These are phyloP conservation scores for Pilatotrama ljubarskyi DNA, from an alignment of 768 basidiomycete species.

Conservation along the genomic window DNA sequence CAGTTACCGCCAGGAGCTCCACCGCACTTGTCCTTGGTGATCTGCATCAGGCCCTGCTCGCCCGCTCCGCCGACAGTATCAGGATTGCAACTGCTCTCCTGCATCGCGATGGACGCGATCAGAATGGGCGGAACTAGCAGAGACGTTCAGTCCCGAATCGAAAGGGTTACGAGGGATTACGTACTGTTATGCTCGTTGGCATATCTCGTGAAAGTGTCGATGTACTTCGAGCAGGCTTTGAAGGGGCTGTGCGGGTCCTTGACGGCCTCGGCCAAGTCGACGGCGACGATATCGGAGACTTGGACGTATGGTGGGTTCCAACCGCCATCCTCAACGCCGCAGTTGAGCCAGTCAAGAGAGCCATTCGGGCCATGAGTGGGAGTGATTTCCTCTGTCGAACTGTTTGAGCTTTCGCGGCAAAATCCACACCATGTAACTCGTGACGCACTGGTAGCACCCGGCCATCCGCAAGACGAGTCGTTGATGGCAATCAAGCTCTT, in stretches of 20 bases:
- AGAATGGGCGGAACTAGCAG: slow-evolving; percentile 67
- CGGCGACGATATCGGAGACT: slow-evolving; percentile 50
- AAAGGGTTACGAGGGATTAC: slow-evolving; percentile 18
- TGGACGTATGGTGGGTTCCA: slow-evolving; percentile 73
- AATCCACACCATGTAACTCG: background rate
- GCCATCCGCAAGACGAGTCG: slow-evolving; percentile 44
- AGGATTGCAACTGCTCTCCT: slow-evolving; percentile 78
- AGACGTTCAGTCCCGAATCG: background rate
- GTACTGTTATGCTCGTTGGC: slow-evolving; percentile 44
- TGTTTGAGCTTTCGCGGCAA: background rate
- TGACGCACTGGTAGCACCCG: slow-evolving; percentile 50
- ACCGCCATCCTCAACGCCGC: slow-evolving; percentile 60
- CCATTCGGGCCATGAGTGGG: slow-evolving; percentile 64
- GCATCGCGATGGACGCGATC: slow-evolving; percentile 86
- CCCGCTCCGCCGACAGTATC: slow-evolving; percentile 68
- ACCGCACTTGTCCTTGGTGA: slow-evolving; percentile 75
- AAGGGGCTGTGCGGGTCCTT: slow-evolving; percentile 55
- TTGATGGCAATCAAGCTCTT: slow-evolving; percentile 39
- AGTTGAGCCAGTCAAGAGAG: slow-evolving; percentile 75
- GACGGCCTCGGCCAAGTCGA: slow-evolving; percentile 49
- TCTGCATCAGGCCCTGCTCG: slow-evolving; percentile 87
- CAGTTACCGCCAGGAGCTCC: slow-evolving; percentile 49
- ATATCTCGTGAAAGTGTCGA: slow-evolving; percentile 59
- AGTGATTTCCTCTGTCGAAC: slow-evolving; percentile 46
- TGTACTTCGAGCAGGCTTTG: slow-evolving; percentile 52